Conservation (phyloP, 1,284 basidiomycete genomes). For the Peniophora sp. region DNA sequence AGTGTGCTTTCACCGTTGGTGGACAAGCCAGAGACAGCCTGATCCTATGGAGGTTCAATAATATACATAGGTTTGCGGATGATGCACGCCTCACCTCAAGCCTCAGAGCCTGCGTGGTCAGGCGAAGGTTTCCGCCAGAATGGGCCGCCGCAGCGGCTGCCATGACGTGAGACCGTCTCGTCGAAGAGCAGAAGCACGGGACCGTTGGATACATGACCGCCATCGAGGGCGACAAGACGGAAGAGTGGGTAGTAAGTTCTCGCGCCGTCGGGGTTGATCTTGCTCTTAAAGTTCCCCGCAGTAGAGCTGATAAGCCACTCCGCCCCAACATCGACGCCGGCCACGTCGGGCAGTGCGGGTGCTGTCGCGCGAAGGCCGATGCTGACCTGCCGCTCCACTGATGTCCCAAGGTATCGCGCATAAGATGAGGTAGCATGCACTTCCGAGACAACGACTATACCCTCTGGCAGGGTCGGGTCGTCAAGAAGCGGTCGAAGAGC, state of each 20-base stretch:
- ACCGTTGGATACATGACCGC: constrained; percentile 12
- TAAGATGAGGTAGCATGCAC: constrained; percentile 22
- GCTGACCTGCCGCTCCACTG: constrained; percentile 12
- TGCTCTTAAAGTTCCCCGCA: constrained; percentile 19
- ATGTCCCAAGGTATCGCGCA: constrained; percentile 18
- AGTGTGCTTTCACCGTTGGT: too few species aligned
- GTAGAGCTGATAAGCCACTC: constrained; percentile 17
- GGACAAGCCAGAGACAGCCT: too few species aligned
- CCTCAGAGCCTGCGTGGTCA: too few species aligned
- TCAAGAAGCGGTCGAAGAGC: constrained; percentile 18
- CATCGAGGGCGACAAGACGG: constrained; percentile 17
- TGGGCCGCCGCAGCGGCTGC: too few species aligned
- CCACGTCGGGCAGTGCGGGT: constrained; percentile 6
- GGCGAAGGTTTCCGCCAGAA: too few species aligned
- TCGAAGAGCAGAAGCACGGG: background rate
- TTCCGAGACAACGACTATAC: constrained; percentile 19
- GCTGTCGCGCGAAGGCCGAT: constrained; percentile 15
- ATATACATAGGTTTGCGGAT: too few species aligned
- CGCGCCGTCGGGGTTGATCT: constrained; percentile 12
- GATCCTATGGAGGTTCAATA: too few species aligned
- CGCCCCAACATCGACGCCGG: constrained; percentile 5
- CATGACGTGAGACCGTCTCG: too few species aligned
- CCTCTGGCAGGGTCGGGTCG: constrained; percentile 11
- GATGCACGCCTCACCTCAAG: too few species aligned
- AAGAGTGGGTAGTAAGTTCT: constrained; percentile 20